A percentile compares a stretch with the other conserved stretches of the same genome.
These are phyloP conservation scores for Podila epicladia DNA, from an alignment of 192 early-diverging fungal species.

Conservation along the genomic window DNA sequence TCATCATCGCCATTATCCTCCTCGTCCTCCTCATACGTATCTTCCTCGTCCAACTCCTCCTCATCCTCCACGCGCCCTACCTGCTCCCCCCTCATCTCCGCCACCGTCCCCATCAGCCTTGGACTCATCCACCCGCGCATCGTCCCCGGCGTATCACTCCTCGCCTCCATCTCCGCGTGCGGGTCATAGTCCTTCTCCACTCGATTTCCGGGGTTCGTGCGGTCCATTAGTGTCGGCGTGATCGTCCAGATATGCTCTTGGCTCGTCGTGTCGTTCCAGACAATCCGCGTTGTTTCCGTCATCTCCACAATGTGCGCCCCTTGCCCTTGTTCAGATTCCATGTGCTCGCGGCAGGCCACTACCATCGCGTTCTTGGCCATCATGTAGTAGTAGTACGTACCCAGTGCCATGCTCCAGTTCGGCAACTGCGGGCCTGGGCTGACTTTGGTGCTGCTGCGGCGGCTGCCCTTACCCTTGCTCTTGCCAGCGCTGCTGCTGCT, in stretches of 20 bases:
- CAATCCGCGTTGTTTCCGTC: neutral
- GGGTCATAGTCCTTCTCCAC: constrained; percentile 11
- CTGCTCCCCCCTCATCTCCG: neutral
- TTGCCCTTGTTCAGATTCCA: constrained; percentile 6
- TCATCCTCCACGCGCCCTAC: neutral
- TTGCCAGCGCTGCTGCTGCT: neutral
- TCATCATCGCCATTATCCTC: too few relatives aligned
- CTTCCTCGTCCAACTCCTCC: neutral
- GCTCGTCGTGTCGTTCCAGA: constrained; percentile 23
- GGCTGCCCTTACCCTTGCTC: neutral
- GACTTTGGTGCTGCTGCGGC: neutral
- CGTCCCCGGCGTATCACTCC: too few relatives aligned
- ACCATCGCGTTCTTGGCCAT: constrained; percentile 22
- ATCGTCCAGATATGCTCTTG: constrained; percentile 25
- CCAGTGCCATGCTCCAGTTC: constrained; percentile 18
- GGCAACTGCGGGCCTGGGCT: neutral
- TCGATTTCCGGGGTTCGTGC: constrained; percentile 4
- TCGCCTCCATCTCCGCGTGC: constrained; percentile 2
- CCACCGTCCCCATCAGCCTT: neutral
- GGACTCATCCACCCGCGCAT: too few relatives aligned
- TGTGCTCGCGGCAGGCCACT: constrained; percentile 5
- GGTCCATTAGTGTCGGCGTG: constrained; percentile 19
- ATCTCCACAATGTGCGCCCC: neutral
- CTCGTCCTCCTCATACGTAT: too few relatives aligned
- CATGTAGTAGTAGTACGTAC: constrained; percentile 5